Base-by-base conservation (phyloP, 139 green algal genomes). In the Tetraselmis striata region DNA sequence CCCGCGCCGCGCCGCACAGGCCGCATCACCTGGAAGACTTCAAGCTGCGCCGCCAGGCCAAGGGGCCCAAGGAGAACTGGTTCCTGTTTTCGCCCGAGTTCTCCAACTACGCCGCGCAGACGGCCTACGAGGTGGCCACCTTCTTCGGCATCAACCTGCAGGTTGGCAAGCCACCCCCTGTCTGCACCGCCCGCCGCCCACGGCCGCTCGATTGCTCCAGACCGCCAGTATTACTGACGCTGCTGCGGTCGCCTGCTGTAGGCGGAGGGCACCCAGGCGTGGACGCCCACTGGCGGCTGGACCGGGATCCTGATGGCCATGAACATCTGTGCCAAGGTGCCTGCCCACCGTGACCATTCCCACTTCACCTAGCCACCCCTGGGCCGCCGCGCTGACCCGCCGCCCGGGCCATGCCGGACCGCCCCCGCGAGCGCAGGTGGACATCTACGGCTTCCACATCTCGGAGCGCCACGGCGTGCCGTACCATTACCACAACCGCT, bases 401-500 rank as follows among this genome's bases (percentile, higher is more conserved):
- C 5, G 5, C 5, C 45, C 45, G 18, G n/a, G n/a, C n/a, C n/a
- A n/a, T n/a, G n/a, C n/a, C n/a, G n/a, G n/a, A n/a, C n/a, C n/a
- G n/a, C n/a, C n/a, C n/a, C n/a, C n/a, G n/a, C n/a, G n/a, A n/a
- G n/a, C n/a, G 2, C 74, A 77, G 74, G n/a, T 77, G 2, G 74
- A 77, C 74, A 77, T 77, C 2, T 77, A 77, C 25, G 74, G 74
- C 2, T 77, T 77, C 74, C 74, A 77, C 74, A 29, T 77, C 26
- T 77, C 74, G 22, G 74, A 77, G 74, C 26, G 26, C 26, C 74
- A 77, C 74, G 74, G 74, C 26, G 74, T 77, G 74, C 74, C 74
- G 25, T 77, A 77, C 74, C 74, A 77, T 18, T 77, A 77, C 74
- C 74, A 77, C 74, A 77, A 77, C 74, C 74, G 74, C 74, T 77